These are phyloP conservation scores for Cucurbitaria berberidis DNA, from an alignment of 2,329 filamentous ascomycete species.

Conservation along the genomic window DNA sequence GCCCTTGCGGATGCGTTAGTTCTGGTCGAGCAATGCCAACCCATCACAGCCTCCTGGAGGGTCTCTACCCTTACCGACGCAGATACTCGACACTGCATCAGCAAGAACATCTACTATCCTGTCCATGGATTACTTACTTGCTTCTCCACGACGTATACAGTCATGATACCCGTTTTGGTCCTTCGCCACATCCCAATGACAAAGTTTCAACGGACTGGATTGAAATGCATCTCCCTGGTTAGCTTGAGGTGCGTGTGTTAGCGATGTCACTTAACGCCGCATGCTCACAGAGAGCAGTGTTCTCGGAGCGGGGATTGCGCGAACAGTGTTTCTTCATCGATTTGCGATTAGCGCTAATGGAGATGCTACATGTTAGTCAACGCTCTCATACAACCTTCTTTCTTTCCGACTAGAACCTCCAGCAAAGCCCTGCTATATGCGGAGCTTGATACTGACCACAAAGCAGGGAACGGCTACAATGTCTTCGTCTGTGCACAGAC, in stretches of 20 bases:
- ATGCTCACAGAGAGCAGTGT: slow-evolving; percentile 29
- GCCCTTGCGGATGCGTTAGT: slow-evolving; percentile 39
- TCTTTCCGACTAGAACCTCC: not conserved
- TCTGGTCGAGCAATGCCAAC: slow-evolving; percentile 39
- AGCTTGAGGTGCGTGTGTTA: slow-evolving; percentile 21
- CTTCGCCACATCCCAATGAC: slow-evolving; percentile 27
- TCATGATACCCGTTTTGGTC: slow-evolving; percentile 22
- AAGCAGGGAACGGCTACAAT: slow-evolving; percentile 32
- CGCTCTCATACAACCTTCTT: not conserved
- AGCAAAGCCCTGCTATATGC: not conserved
- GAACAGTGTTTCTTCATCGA: slow-evolving; percentile 38
- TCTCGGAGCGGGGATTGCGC: slow-evolving; percentile 37
- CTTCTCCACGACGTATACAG: slow-evolving; percentile 28
- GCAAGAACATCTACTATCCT: slow-evolving; percentile 22
- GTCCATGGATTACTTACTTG: slow-evolving; percentile 21
- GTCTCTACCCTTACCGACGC: slow-evolving; percentile 24
- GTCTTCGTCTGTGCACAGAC: slow-evolving; percentile 31
- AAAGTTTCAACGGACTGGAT: slow-evolving; percentile 20
- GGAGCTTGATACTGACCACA: not conserved
- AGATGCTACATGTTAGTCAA: slow-evolving; percentile 29
- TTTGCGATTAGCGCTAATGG: slow-evolving; percentile 21
- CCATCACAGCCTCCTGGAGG: slow-evolving; percentile 44
- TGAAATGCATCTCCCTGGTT: slow-evolving; percentile 14
- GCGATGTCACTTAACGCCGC: not conserved
- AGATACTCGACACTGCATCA: slow-evolving; percentile 7